Base-by-base conservation (phyloP, 2,329 filamentous ascomycete genomes). In the Penicillium sp. region DNA sequence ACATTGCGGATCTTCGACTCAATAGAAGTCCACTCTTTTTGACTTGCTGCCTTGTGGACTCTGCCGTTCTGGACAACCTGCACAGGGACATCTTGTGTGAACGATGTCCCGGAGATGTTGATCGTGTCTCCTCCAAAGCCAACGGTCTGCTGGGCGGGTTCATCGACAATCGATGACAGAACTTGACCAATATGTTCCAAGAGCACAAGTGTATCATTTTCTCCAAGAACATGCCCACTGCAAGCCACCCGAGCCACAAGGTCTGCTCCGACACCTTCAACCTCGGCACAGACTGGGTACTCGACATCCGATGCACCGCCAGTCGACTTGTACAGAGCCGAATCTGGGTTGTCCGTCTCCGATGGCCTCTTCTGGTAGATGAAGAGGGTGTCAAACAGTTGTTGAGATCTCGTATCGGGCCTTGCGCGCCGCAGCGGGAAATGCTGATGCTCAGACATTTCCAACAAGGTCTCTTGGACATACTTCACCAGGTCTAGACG, bases 251-350 rank as follows among this genome's bases (percentile, higher is more conserved):
- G 83, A 85, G 90, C 93, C 0, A 82, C 54, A 1, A 95, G 65
- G 0, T 69, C 61, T 15, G 79, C 69, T 0, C 70, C 72, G 0
- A 79, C 66, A 5, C 81, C 69, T 64, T 95, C 89, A 66, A 93
- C 82, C 70, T 96, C 91, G 2, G 89, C 79, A 59, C 88, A 93
- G 3, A 95, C 71, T 0, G 88, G 85, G 66, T 91, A 95, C 55
- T 95, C 89, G 1, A 92, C 83, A 20, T 84, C 79, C 0, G 88
- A 84, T 3, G 73, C 71, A 0, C 85, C 81, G 13, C 78, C 75
- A 1, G 87, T 67, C 1, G 88, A 89, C 32, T 74, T 76, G 57
- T 88, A 82, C 3, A 92, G 64, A 0, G 58, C 44, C 1, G 62
- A 37, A 0, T 47, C 41, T 1, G 56, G 24, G n/a, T 25, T 47